Evolutionary conservation across 1,139 yeast species (phyloP).

Genomic region (Yueomyces sp.): DNA sequence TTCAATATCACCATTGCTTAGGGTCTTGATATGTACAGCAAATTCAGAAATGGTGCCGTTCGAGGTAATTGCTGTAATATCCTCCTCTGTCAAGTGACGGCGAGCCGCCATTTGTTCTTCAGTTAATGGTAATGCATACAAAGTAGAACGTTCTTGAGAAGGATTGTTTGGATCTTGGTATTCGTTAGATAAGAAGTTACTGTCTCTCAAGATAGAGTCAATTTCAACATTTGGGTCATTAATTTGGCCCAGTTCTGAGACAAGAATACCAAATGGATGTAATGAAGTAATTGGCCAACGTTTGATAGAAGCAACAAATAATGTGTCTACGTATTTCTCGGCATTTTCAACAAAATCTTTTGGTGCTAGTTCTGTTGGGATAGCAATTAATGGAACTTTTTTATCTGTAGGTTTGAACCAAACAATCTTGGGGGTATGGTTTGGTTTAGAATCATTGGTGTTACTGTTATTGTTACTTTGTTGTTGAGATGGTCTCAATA

Average conservation of each 20-base stretch:
- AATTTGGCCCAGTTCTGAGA: conserved; percentile 73
- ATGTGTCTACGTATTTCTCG: conserved; percentile 64
- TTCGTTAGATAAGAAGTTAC: conserved; percentile 81
- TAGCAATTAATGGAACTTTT: conserved; percentile 93
- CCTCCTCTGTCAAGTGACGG: conserved; percentile 45
- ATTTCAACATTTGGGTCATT: conserved; percentile 72
- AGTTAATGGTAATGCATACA: conserved; percentile 16
- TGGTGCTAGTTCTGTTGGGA: conserved; percentile 97
- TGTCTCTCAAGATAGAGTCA: conserved; percentile 83
- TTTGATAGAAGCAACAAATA: conserved; percentile 89
- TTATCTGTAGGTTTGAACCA: conserved; percentile 99
- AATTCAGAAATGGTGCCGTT: conserved; percentile 51
- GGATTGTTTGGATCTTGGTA: conserved; percentile 43
- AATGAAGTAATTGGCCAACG: conserved; percentile 98
- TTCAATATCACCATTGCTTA: conserved; percentile 44
- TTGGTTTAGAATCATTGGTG: conserved; percentile 17
- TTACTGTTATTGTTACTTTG: conserved; percentile 26
- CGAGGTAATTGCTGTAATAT: conserved; percentile 54
- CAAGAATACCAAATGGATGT: conserved; percentile 93
- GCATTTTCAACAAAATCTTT: conserved; percentile 89
- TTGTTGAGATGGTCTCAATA: conserved; percentile 92
- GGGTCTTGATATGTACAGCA: conserved; percentile 60
- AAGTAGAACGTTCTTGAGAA: conserved; percentile 20
- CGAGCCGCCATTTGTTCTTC: conserved; percentile 33
- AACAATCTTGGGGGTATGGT: conserved; percentile 75